Conservation (phyloP, 2,329 filamentous ascomycete genomes). For the Ascochyta rabiei region DNA sequence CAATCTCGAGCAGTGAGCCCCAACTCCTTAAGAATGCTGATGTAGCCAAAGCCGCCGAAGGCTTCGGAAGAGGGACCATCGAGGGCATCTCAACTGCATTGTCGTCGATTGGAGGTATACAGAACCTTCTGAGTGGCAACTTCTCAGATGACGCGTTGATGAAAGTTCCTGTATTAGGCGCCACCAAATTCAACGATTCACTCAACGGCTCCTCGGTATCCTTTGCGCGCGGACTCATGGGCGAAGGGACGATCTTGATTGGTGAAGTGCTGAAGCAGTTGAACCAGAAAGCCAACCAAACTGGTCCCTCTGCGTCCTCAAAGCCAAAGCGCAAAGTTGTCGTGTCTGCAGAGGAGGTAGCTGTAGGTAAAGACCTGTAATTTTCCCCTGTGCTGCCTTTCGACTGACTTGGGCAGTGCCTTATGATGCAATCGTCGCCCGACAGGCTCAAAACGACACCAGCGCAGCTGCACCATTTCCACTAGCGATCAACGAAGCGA, state of each 20-base stretch:
- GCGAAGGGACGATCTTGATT: conserved; percentile 34
- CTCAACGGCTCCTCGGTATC: conserved; percentile 33
- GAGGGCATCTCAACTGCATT: conserved; percentile 35
- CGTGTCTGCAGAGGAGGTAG: conserved; percentile 4
- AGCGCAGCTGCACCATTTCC: not conserved
- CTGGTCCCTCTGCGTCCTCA: not conserved
- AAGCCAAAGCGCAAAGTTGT: conserved; percentile 8
- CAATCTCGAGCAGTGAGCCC: conserved; percentile 9
- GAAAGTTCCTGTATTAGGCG: conserved; percentile 27
- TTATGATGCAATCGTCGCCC: conserved; percentile 14
- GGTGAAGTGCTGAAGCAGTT: conserved; percentile 27
- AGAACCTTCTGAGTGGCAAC: conserved; percentile 35
- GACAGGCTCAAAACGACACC: conserved; percentile 10
- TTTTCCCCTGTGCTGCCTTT: not conserved
- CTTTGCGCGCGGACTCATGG: conserved; percentile 33
- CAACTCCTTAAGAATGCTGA: conserved; percentile 16
- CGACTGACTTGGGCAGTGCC: conserved; percentile 20
- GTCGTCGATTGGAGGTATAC: conserved; percentile 33
- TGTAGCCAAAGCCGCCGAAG: conserved; percentile 32
- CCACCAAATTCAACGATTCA: conserved; percentile 33
- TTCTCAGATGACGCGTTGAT: conserved; percentile 25
- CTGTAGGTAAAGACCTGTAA: conserved; percentile 22
- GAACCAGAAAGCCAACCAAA: conserved; percentile 15
- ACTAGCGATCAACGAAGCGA: conserved; percentile 28
- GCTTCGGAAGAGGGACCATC: conserved; percentile 34